Evolutionary conservation across 148 eudicot genomes (phyloP).

Genomic region (Dysphania ambrosioides): DNA sequence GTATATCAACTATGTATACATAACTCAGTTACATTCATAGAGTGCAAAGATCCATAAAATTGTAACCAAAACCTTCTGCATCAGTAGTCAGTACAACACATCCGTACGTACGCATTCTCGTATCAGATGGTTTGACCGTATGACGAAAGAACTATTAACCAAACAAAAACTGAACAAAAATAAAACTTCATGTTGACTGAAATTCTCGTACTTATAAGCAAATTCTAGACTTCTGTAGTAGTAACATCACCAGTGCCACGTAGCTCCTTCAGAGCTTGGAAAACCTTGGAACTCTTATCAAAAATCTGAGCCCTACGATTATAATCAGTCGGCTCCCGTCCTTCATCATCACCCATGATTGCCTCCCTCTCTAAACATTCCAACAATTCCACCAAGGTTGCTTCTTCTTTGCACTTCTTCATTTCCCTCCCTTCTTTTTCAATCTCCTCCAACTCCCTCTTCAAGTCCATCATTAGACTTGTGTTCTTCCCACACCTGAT

Average conservation of each 20-base stretch:
- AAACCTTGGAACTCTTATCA: constrained; percentile 59
- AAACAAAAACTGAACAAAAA: no score
- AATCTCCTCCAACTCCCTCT: constrained; percentile 35
- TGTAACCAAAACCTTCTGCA: no score
- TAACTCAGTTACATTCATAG: no score
- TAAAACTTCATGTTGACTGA: no score
- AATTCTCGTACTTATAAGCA: no score
- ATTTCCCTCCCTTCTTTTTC: constrained; percentile 35
- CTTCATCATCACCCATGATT: constrained; percentile 72
- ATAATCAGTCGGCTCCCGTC: constrained; percentile 58
- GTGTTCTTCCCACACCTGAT: constrained; percentile 20
- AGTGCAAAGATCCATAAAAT: no score
- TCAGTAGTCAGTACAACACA: no score
- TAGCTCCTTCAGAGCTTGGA: constrained; percentile 60
- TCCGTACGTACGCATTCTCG: no score
- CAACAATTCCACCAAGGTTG: constrained; percentile 47
- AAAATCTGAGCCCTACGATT: constrained; percentile 67
- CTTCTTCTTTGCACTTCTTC: constrained; percentile 18
- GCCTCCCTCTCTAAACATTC: constrained; percentile 85
- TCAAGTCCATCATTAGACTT: constrained; percentile 18
- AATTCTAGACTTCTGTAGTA: neutral
- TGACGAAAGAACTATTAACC: no score
- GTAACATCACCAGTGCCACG: neutral
- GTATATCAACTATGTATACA: no score
- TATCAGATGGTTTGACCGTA: no score